These are phyloP conservation scores for Ceratobasidium sp. DNA, from an alignment of 1,284 basidiomycete species.

Conservation along the genomic window DNA sequence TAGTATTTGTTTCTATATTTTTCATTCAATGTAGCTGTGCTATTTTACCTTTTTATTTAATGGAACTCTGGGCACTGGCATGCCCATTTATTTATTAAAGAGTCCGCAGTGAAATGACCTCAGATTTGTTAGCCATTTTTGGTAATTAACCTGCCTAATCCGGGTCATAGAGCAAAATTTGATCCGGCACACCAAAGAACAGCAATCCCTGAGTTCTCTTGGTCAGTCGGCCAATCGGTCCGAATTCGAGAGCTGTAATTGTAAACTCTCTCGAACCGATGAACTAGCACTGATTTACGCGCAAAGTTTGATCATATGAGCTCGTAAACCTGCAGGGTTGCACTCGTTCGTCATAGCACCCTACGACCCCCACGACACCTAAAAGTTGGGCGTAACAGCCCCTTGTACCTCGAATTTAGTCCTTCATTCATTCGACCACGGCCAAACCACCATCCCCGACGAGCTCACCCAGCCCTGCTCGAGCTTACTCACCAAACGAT, in stretches of 20 bases:
- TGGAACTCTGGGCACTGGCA: slow-evolving; percentile 8
- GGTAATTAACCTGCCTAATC: background rate
- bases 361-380: background rate
- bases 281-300: background rate
- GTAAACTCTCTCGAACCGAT: background rate
- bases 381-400: background rate
- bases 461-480: background rate
- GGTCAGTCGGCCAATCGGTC: background rate
- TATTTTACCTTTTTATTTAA: background rate
- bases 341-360: background rate
- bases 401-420: background rate
- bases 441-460: background rate
- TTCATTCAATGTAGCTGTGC: background rate
- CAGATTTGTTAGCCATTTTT: background rate
- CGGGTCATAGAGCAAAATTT: background rate
- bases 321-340: background rate
- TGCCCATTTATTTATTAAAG: slow-evolving; percentile 5
- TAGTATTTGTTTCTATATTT: background rate
- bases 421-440: background rate
- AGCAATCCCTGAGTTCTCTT: background rate
- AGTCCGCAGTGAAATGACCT: background rate
- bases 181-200: background rate
- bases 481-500: background rate
- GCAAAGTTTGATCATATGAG: background rate
- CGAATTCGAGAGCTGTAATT: background rate